Percentiles rank a stretch among this genome's conserved stretches.
Conservation (phyloP, 1,284 basidiomycete species). For the Omphalotus olearius region DNA sequence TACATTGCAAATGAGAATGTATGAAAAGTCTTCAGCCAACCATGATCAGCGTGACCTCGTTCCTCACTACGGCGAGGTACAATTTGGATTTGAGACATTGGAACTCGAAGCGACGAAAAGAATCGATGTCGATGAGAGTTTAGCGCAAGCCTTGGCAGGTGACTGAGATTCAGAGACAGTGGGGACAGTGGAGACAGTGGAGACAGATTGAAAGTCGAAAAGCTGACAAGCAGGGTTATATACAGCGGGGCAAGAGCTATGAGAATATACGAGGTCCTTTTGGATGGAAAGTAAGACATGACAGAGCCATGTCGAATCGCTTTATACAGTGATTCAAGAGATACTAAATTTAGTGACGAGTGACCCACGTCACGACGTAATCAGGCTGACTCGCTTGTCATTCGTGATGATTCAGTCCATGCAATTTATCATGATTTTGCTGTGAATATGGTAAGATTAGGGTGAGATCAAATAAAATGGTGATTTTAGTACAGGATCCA, state of each 20-base stretch:
- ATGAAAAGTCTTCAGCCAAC: conserved; percentile 91
- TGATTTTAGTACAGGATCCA: no score
- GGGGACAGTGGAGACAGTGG: conserved; percentile 4
- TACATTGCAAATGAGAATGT: conserved; percentile 81
- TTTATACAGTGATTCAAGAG: not conserved
- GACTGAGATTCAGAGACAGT: conserved; percentile 18
- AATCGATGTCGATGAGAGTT: no score
- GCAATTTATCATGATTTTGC: no score
- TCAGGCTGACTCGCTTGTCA: no score
- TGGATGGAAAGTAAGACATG: conserved; percentile 15
- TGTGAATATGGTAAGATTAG: no score
- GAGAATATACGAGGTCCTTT: conserved; percentile 29
- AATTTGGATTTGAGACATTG: conserved; percentile 10
- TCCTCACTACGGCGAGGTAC: conserved; percentile 26
- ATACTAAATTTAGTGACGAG: no score
- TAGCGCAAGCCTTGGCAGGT: no score
- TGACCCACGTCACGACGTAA: no score
- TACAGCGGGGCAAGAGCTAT: conserved; percentile 33
- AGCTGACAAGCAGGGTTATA: conserved; percentile 33
- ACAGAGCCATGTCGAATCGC: not conserved
- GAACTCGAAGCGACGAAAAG: not conserved
- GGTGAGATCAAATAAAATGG: no score
- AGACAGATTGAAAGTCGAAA: conserved; percentile 21
- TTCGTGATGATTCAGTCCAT: no score
- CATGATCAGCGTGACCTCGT: conserved; percentile 79